Base-by-base conservation (phyloP, 371 early-diverging fungal species). In the Actinomortierella ambigua region DNA sequence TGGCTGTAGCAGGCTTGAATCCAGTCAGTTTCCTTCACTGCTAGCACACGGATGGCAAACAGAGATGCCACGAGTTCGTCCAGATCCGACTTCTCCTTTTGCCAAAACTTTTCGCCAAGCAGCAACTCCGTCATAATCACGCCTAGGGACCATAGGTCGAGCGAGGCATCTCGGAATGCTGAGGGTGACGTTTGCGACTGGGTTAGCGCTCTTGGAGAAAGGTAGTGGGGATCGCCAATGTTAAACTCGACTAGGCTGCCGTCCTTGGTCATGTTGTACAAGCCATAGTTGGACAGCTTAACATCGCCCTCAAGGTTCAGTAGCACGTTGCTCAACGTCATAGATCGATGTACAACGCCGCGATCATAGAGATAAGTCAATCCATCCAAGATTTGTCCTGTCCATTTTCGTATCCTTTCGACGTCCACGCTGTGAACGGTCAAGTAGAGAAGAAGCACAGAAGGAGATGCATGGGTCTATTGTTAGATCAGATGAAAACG, bases 181-280 rank as follows among this genome's bases (percentile, higher is more conserved):
- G 18, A 44, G 2, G 23, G 6, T 55, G 18, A 44, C 17, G 14
- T 11, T 13, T 22, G 14, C 20, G n/a, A 9, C 23, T 58, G 68
- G 7, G 55, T 69, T 5, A 71, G 55, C 20, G 73, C 44, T 27
- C 51, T 55, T 23, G 82, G 80, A 2, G 82, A 67, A 23, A 78
- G 59, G 41, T 80, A 82, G 34, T 78, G 76, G 6, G 82, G 82
- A 41, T 77, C 67, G 13, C 88, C 87, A 55, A 90, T 80, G 1
- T 88, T 87, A 63, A 88, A 88, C 61, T 88, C 86, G 3, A 90
- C 85, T 54, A 87, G 62, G 22, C 59, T 62, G 0, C 86, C 86
- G 23, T 77, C 70, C 14, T 79, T 71, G 5, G 90, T 90, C 85
- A 90, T 86, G 51, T 84, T 80, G 57, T 77, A 79, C 18, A 90